phyloP scores from a whole-genome alignment of 768 basidiomycete species.

The Coprinopsis sp. region DNA sequence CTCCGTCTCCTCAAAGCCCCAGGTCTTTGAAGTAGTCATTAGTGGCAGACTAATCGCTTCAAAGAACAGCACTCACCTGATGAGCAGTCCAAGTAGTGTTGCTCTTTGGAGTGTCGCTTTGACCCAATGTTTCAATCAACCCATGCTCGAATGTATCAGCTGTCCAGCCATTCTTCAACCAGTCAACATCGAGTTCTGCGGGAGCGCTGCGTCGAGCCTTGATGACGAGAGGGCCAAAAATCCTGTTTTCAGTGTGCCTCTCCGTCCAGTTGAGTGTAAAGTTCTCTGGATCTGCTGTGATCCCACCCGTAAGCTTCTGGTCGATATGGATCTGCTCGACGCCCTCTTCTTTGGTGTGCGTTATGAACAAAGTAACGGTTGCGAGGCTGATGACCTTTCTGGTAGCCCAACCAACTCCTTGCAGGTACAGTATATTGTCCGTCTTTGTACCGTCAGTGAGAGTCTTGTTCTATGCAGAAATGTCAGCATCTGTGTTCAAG shows the following conservation, averaged over 20 bases:
- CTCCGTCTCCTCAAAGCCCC: conserved; percentile 61
- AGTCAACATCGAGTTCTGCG: conserved; percentile 42
- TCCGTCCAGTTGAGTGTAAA: conserved; percentile 53
- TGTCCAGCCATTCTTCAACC: conserved; percentile 39
- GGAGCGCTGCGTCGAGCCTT: conserved; percentile 48
- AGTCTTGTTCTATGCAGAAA: conserved; percentile 51
- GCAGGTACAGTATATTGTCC: conserved; percentile 61
- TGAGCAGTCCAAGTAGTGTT: conserved; percentile 54
- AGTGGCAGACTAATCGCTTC: neutral
- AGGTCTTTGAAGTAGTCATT: conserved; percentile 35
- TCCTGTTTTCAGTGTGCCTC: conserved; percentile 46
- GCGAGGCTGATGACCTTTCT: conserved; percentile 56
- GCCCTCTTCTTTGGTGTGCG: conserved; percentile 59
- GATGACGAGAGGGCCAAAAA: conserved; percentile 58
- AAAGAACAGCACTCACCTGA: conserved; percentile 40
- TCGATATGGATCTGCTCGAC: conserved; percentile 66
- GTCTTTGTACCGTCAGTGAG: conserved; percentile 52
- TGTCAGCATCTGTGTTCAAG: neutral
- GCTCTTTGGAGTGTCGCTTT: conserved; percentile 64
- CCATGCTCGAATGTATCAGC: conserved; percentile 38
- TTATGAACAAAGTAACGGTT: conserved; percentile 57
- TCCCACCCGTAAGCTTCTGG: conserved; percentile 59
- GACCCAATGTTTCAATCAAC: conserved; percentile 41
- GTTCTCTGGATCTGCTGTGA: conserved; percentile 52
- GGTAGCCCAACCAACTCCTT: conserved; percentile 71